These are phyloP conservation scores for Pyrenophora seminiperda DNA, from an alignment of 2,329 filamentous ascomycete genomes.

Conservation along the genomic window DNA sequence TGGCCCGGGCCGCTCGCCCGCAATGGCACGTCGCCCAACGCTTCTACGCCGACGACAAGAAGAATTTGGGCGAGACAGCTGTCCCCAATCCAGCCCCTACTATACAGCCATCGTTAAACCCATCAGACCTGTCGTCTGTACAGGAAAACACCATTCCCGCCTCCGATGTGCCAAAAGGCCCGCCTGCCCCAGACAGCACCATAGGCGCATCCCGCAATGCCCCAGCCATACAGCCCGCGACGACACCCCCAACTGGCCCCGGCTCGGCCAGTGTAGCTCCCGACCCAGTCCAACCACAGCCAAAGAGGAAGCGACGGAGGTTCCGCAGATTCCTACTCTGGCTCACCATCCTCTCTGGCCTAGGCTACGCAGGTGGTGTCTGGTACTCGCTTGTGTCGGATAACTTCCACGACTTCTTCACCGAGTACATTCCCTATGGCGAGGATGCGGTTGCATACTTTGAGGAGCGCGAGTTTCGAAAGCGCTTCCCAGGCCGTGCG, in stretches of 20 bases:
- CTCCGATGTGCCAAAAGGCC: slow-evolving; percentile 55
- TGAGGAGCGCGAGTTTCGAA: slow-evolving; percentile 91
- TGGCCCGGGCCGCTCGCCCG: slow-evolving; percentile 41
- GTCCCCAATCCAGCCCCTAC: slow-evolving; percentile 44
- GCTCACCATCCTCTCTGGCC: slow-evolving; percentile 73
- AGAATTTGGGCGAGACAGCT: slow-evolving; percentile 48
- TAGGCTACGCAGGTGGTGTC: slow-evolving; percentile 85
- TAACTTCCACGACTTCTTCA: slow-evolving; percentile 99
- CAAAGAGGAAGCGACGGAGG: slow-evolving; percentile 71
- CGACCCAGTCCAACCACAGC: slow-evolving; percentile 51
- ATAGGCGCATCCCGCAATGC: slow-evolving; percentile 44
- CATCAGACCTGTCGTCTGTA: slow-evolving; percentile 28
- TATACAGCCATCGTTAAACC: not conserved
- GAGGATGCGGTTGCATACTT: slow-evolving; percentile 95
- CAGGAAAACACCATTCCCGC: slow-evolving; percentile 53
- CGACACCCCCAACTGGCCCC: slow-evolving; percentile 49
- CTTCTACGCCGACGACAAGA: slow-evolving; percentile 57
- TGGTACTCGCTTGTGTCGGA: slow-evolving; percentile 93
- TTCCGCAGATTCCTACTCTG: slow-evolving; percentile 74
- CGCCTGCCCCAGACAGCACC: slow-evolving; percentile 50
- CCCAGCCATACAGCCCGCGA: slow-evolving; percentile 39
- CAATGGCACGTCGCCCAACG: slow-evolving; percentile 51
- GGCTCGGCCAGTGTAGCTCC: slow-evolving; percentile 51
- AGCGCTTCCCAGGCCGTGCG: slow-evolving; percentile 68
- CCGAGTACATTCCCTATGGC: slow-evolving; percentile 91